Evolutionary conservation across 331 rosid genomes (phyloP), one percentile per base, ranked within the genome.

Genomic region (Dryas integrifolia): DNA sequence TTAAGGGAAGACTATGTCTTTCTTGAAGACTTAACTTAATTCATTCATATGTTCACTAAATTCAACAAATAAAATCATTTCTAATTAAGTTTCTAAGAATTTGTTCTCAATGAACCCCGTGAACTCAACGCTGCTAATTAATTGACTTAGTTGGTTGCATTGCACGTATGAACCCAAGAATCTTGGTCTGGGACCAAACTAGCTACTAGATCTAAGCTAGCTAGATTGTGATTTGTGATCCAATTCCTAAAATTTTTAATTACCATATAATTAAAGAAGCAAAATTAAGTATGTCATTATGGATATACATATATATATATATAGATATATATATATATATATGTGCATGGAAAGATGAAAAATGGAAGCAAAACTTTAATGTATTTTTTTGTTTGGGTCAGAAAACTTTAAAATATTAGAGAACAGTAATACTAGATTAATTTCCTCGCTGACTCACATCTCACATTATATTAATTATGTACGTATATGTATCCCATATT

Each of bases 1-100:
- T 64, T 74, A 65, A 82, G 82, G 77, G 75, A 74, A 78, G 82
- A 66, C 87, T 69, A 51, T 82, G 85, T 86, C 83, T 85, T 83
- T 80, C 84, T 86, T 72, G 78, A 82, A 73, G 74, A 72, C 80
- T 69, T 65, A 9, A 52, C 11, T 65, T 50, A 66, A 52, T 59
- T 64, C 63, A 67, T 46, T 57, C 66, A 65, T 45, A 56, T 61
- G 69, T 46, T 84, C 87, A 76, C 84, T 69, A 77, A 72, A 66
- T 76, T 86, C 86, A 66, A 78, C 67, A 67, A 10, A 46, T 5
- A 45, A 18, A 18, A 24, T 4, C 9, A 13, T 9, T 65, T 48
- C 7, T 70, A 5, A 30, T 58, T 71, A 9, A 14, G 14, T 30
- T 56, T 15, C 7, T 14, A 8, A 45, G 9, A 24, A 11, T 43